Evolutionary conservation across 1,284 basidiomycete species (phyloP), one percentile per base, ranked within the genome.

Genomic region (Prillingera fragicola): DNA sequence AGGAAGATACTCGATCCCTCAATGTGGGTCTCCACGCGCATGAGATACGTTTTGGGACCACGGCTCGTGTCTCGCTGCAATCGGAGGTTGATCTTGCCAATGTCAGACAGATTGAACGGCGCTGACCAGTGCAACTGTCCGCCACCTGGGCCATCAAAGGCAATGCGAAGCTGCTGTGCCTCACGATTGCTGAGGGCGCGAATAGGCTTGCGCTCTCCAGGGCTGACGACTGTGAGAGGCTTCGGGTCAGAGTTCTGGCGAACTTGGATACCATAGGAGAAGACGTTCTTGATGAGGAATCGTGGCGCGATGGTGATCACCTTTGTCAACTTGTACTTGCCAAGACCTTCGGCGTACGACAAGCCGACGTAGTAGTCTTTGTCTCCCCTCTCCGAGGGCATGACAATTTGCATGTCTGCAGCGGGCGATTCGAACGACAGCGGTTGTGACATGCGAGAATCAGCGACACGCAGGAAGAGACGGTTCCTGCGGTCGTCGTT

Each of bases 301-400:
- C 94, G 81, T 12, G 95, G 95, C 6, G 85, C 78, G 29, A 98
- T 74, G 1, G 88, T 95, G 60, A 98, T 84, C 52, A 97, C 86
- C 73, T 97, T 97, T 22, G 85, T 85, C 36, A 98, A 74, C 68
- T 97, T 96, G 73, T 97, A 98, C 77, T 92, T 95, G 36, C 95
- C 95, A 21, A 85, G 73, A 4, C 94, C 94, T 67, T 96, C 92
- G 17, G 81, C 79, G 78, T 95, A 96, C 5, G 90, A 94, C 39
- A 99, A 64, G 6, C 95, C 95, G 27, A 90, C 73, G 60, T 92
- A 87, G 50, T 85, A 79, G 65, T 92, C 86, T 40, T 85, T 83
- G n/a, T 80, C 73, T 57, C 78, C 84, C 45, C 80, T 79, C 27
- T 75, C 76, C 35, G 79, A 74, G 3, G 82, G 77, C 52, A 92